phyloP scores from a whole-genome alignment of 345 rosid genomes.

The Boechera divaricarpa region DNA sequence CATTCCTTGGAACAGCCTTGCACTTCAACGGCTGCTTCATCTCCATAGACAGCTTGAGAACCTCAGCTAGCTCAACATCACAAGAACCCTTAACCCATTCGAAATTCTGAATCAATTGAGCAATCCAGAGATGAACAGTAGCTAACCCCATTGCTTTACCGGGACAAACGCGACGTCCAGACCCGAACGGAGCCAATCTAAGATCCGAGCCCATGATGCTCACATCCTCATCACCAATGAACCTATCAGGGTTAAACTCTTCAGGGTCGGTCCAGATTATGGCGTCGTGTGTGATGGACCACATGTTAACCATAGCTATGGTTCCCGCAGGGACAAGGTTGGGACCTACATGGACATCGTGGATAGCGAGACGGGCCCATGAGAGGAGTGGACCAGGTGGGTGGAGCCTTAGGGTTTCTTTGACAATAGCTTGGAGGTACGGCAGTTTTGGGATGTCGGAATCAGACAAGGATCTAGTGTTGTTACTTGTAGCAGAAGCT shows the following conservation, averaged over 20 bases:
- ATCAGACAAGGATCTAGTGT: slow-evolving; percentile 47
- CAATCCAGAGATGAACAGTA: slow-evolving; percentile 65
- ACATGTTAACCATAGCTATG: slow-evolving; percentile 94
- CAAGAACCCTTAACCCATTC: slow-evolving; percentile 49
- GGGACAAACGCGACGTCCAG: slow-evolving; percentile 76
- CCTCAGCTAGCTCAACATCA: slow-evolving; percentile 57
- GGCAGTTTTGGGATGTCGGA: slow-evolving; percentile 65
- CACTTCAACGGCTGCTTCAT: slow-evolving; percentile 65
- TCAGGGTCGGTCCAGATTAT: slow-evolving; percentile 60
- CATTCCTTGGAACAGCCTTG: slow-evolving; percentile 58
- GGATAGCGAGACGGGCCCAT: slow-evolving; percentile 84
- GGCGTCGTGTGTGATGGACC: slow-evolving; percentile 79
- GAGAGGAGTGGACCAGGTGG: slow-evolving; percentile 95
- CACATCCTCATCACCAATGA: slow-evolving; percentile 55
- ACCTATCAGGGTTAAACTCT: slow-evolving; percentile 69
- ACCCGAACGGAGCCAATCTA: slow-evolving; percentile 71
- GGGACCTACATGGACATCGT: slow-evolving; percentile 62
- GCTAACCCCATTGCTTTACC: slow-evolving; percentile 72
- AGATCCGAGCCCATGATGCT: slow-evolving; percentile 67
- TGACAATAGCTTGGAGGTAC: slow-evolving; percentile 68
- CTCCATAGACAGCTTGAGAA: slow-evolving; percentile 66
- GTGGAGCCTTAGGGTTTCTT: slow-evolving; percentile 77
- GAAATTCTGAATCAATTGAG: slow-evolving; percentile 58
- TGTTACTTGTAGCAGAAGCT: slow-evolving; percentile 49
- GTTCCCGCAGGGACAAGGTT: slow-evolving; percentile 78